phyloP scores from a whole-genome alignment of 768 basidiomycete genomes.

The Tulasnella calospora region DNA sequence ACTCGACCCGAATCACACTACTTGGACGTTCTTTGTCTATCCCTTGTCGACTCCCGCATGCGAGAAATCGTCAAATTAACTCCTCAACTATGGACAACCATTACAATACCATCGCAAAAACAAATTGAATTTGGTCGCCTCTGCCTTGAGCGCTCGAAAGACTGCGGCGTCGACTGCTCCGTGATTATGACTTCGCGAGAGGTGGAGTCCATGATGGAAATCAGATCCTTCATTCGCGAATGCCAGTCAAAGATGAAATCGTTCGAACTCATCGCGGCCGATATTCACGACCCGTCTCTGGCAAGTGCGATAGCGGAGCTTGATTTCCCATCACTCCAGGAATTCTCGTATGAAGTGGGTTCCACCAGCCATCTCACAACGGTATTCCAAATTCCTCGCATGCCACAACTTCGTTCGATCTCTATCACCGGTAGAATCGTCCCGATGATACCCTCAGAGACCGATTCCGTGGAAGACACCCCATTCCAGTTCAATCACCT shows the following conservation, averaged over 20 bases:
- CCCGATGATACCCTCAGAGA: neutral
- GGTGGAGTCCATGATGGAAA: neutral
- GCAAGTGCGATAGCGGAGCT: conserved; percentile 1
- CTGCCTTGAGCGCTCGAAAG: neutral
- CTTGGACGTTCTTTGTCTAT: neutral
- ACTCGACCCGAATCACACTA: neutral
- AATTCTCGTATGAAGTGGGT: neutral
- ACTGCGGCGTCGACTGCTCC: neutral
- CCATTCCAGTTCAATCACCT: neutral
- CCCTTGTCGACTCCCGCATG: neutral
- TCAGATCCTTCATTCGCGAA: neutral
- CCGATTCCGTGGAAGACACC: neutral
- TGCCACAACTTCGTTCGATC: neutral
- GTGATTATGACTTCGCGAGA: neutral
- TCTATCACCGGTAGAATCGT: neutral
- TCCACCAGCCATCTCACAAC: neutral
- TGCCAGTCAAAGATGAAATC: conserved; percentile 2
- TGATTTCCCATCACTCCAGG: neutral
- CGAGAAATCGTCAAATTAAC: neutral
- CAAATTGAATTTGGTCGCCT: neutral
- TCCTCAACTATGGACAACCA: neutral
- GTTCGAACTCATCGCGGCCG: neutral
- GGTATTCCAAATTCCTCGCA: neutral
- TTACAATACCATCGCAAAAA: neutral
- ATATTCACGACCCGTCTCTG: neutral